A percentile compares a stretch with the other conserved stretches of the same genome.
phyloP scores from a whole-genome alignment of 2,329 filamentous ascomycete species.

The Lecanicillium sp. region DNA sequence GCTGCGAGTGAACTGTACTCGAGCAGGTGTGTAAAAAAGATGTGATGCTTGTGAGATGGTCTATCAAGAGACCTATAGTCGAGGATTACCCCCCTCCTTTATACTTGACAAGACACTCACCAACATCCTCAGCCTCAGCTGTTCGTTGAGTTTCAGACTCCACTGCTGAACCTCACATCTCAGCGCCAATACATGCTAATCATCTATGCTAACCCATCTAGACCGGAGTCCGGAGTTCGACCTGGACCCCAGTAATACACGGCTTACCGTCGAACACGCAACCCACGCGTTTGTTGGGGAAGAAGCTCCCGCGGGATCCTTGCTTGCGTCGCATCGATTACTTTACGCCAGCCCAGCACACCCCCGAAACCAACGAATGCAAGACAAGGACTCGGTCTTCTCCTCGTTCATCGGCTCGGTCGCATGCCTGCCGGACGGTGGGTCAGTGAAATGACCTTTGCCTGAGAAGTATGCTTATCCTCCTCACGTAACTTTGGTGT shows the following conservation, averaged over 20 bases:
- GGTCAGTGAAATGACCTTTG: slow-evolving; percentile 11
- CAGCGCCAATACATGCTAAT: neutral
- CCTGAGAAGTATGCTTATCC: slow-evolving; percentile 14
- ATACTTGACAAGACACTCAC: no score
- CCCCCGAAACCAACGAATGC: slow-evolving; percentile 2
- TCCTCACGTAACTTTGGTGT: slow-evolving; percentile 14
- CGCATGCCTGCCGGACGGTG: neutral
- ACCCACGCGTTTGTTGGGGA: neutral
- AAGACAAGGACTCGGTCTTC: no score
- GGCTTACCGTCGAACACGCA: slow-evolving; percentile 9
- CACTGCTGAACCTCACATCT: slow-evolving; percentile 2
- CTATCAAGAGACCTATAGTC: neutral
- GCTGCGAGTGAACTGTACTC: neutral
- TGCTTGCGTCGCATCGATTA: slow-evolving; percentile 4
- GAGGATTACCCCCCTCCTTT: slow-evolving; percentile 6
- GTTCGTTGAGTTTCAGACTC: neutral
- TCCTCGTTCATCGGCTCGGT: neutral
- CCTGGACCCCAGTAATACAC: slow-evolving; percentile 12
- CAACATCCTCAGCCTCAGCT: neutral
- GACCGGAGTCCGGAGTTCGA: slow-evolving; percentile 7
- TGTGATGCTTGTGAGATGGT: neutral
- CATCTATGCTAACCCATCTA: no score
- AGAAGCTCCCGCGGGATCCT: neutral
- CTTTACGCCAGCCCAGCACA: no score
- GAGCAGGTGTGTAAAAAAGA: neutral